Evolutionary conservation across 163 green algal species (phyloP), one percentile per base, ranked within the genome.

Genomic region (Prototheca stagnorum): DNA sequence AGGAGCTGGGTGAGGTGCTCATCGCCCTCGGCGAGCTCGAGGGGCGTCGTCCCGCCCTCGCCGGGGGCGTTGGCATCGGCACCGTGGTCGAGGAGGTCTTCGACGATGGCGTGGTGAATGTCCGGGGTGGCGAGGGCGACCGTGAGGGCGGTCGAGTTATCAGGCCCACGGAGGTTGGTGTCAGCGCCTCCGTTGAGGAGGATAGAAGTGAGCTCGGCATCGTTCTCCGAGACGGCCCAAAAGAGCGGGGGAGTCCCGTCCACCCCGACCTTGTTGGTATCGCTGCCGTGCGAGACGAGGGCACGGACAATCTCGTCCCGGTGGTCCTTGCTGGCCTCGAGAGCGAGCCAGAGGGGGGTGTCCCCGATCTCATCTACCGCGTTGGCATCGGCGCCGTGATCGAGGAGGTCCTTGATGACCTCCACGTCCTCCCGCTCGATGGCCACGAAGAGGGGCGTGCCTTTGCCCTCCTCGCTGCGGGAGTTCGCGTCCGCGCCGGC

Each of bases 71-170:
- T 52, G 9, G 22, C 28, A 31, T 58, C 54, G 14, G 25, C 24
- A 8, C 41, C 46, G 17, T 41, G 35, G 17, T 53, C 15, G 33
- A 59, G 29, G 22, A 64, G 24, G 6, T 39, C 31, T 14, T 45
- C 20, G 5, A 58, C 25, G 7, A 45, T 5, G 23, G 20, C 19
- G 5, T 9, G 22, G 22, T 11, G 8, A 11, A 5, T 9, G 22
- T 27, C n/a, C n/a, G n/a, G n/a, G n/a, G n/a, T n/a, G 21, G 40
- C 22, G 22, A 47, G 28, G 22, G 40, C 40, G 17, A 28, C 21
- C 21, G 19, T 11, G 8, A 47, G 40, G 21, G 40, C 22, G 19
- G 40, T 47, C 1, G 8, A n/a, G 8, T 21, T 7, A 11, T 8
- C 40, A 23, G 40, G 40, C n/a, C n/a, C n/a, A n/a, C n/a, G n/a